These are phyloP conservation scores for Tricholoma sp. DNA, from an alignment of 768 basidiomycete species.

Conservation along the genomic window DNA sequence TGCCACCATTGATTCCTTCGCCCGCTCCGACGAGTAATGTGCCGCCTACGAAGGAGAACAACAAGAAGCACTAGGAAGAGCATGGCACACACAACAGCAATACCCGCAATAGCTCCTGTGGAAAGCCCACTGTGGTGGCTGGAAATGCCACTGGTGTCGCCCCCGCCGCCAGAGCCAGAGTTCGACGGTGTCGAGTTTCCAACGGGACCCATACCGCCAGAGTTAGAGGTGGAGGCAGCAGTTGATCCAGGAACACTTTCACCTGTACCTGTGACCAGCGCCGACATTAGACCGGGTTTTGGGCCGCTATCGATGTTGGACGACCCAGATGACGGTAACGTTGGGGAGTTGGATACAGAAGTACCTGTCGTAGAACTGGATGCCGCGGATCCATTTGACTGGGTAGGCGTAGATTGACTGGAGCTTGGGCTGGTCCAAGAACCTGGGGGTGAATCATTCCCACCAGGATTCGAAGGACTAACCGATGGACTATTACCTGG, in stretches of 20 bases:
- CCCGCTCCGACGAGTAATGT: constrained; percentile 35
- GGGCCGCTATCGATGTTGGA: background rate
- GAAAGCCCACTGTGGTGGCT: background rate
- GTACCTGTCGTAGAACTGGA: background rate
- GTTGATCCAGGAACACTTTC: background rate
- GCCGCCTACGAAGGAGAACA: constrained; percentile 43
- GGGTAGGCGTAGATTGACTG: background rate
- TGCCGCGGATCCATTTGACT: background rate
- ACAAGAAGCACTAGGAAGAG: constrained; percentile 31
- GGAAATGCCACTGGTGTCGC: constrained; percentile 4
- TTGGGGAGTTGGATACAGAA: background rate
- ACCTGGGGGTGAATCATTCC: background rate
- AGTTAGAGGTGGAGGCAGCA: background rate
- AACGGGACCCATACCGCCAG: background rate
- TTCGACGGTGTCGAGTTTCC: background rate
- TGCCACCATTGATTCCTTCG: constrained; percentile 45
- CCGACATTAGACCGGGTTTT: background rate
- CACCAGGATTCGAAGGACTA: constrained; percentile 1
- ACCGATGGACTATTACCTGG: background rate
- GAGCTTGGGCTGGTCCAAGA: constrained; percentile 1
- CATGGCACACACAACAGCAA: constrained; percentile 31
- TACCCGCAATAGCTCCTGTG: constrained; percentile 34
- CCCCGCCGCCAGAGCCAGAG: background rate
- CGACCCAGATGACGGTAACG: background rate
- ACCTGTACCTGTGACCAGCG: constrained; percentile 1